Evolutionary conservation across 1,284 basidiomycete species (phyloP).

Genomic region (Cutaneotrichosporon mucoides): DNA sequence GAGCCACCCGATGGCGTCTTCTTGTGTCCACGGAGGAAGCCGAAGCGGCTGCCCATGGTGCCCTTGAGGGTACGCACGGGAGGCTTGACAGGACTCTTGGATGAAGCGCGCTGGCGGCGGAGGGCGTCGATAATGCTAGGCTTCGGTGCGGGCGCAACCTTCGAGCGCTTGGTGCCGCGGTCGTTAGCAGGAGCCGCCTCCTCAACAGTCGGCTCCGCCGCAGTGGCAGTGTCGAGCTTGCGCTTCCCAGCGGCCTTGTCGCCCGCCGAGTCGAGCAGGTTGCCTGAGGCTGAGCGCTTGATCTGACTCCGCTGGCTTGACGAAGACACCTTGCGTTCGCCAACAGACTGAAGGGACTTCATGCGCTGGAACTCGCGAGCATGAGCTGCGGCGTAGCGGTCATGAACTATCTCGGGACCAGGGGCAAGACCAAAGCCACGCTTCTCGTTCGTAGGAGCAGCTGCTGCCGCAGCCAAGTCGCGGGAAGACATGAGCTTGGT

Average conservation of each 20-base stretch:
- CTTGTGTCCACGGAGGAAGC: constrained; percentile 9
- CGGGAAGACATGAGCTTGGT: constrained; percentile 31
- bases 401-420: constrained; percentile 9
- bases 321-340: neutral
- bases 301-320: constrained; percentile 1
- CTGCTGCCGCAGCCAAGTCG: constrained; percentile 32
- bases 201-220: neutral
- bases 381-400: constrained; percentile 41
- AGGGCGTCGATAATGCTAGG: constrained; percentile 1
- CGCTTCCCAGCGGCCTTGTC: constrained; percentile 5
- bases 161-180: constrained; percentile 11
- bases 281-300: neutral
- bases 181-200: neutral
- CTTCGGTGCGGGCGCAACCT: neutral
- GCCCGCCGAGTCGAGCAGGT: neutral
- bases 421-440: neutral
- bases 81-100: constrained; percentile 1
- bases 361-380: constrained; percentile 42
- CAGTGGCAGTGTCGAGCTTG: constrained; percentile 2
- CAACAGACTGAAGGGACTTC: constrained; percentile 12
- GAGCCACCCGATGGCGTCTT: neutral
- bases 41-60: constrained; percentile 3
- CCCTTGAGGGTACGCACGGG: neutral
- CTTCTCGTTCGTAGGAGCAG: neutral
- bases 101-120: neutral